Base-by-base conservation (phyloP, 345 rosid species). In the Pelargonium nanum region DNA sequence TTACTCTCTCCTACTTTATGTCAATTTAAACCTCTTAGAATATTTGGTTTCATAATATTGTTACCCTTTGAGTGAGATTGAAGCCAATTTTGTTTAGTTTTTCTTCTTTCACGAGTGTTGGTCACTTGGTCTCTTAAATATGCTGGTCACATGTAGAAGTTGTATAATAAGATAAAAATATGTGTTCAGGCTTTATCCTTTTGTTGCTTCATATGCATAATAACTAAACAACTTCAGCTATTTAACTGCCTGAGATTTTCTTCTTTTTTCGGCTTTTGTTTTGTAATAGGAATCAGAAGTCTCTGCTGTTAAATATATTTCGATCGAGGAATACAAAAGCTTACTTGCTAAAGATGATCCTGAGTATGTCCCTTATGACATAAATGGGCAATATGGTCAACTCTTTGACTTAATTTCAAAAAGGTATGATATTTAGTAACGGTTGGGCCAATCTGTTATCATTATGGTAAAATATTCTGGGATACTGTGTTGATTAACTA, bases 261-360 rank as follows among this genome's bases (percentile, higher is more conserved):
- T 22, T 28, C 17, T 4, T n/a, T 52, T 21, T 13, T 9, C 23
- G 56, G 51, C 55, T 72, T 17, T 71, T 30, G 22, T 53, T 58
- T 67, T 60, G 19, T 73, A 19, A n/a, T 58, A 92, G 98, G 81
- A 78, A 75, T 71, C 83, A 45, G 96, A 92, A 78, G 98, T 92
- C 65, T 85, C 98, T 67, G 91, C 84, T 64, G 93, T 92, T 23
- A 89, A 89, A 67, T 89, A 89, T 76, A 59, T 89, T 56, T 71
- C 77, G 55, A 77, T 65, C 59, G 80, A 70, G 62, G 90, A 92
- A 51, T 92, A 92, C 55, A 77, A 66, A 77, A 76, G 68, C 65
- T 56, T 75, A 16, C 86, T 89, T 67, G 83, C 82, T 45, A 77
- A 77, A 73, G 83, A 83, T 67, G 85, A 88, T 77, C 91, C 95